Conservation (phyloP, 306 rosid species). For the Acacia confusa region DNA sequence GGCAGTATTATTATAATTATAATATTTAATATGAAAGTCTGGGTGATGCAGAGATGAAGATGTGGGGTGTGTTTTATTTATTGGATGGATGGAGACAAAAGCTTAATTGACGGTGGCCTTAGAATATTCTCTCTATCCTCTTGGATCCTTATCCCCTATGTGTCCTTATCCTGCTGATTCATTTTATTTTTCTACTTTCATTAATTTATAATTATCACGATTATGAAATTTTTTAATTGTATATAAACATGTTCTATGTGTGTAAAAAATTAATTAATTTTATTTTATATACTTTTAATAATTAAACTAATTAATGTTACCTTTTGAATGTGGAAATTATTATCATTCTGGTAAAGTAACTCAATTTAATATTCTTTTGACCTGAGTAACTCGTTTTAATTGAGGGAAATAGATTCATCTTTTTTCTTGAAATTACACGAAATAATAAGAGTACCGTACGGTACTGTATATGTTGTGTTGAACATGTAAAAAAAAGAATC, state of each 20-base stretch:
- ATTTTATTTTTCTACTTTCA: neutral
- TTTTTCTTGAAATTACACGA: neutral
- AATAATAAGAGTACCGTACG: neutral
- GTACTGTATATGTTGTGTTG: neutral
- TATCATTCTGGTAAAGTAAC: neutral
- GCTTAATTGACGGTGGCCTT: neutral
- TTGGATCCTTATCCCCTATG: slow-evolving; percentile 6
- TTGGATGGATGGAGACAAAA: neutral
- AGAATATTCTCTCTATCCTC: neutral
- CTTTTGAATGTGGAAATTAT: neutral
- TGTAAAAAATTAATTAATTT: neutral
- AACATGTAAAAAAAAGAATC: neutral
- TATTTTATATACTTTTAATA: neutral
- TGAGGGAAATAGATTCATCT: no score
- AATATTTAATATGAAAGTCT: neutral
- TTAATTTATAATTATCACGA: neutral
- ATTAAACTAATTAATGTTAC: neutral
- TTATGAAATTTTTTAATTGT: neutral
- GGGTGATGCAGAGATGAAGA: neutral
- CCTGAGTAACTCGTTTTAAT: no score
- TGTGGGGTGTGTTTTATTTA: neutral
- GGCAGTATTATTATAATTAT: neutral
- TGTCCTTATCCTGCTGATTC: neutral
- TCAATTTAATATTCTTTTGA: neutral
- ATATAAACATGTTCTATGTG: neutral